Evolutionary conservation across 768 basidiomycete genomes (phyloP), one percentile per base, ranked within the genome.

Genomic region (Suillus spraguei): DNA sequence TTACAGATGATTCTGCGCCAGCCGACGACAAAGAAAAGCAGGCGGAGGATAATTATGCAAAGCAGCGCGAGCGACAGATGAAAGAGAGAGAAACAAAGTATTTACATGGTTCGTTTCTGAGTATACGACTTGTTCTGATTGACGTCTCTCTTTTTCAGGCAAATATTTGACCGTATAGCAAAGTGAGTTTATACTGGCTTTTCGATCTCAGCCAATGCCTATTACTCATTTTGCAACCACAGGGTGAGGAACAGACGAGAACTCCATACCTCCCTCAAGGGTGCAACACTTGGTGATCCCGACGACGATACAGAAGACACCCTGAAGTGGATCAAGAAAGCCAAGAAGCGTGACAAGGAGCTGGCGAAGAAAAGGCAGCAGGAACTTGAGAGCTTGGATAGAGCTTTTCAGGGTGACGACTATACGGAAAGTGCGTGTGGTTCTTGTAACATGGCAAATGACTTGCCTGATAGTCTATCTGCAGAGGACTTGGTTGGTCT

Each of bases 171-270:
- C 71, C 80, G 81, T 72, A 87, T 97, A 80, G 87, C 91, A 78
- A 95, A 94, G 94, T 95, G 79, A 93, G 93, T 91, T 50, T 53
- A 33, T 60, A 20, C 11, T 35, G 16, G 53, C 13, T 49, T 28
- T 20, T 33, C 11, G 17, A 32, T 44, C 61, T 54, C 64, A 64
- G 54, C 42, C 36, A 50, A 17, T 2, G 16, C 3, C 16, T 50
- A 63, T 65, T 70, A 76, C 83, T 83, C 78, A 84, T 78, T 54
- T 62, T 17, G 74, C 78, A 82, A 72, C 77, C 81, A 68, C 79
- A 95, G 92, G 87, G 91, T 95, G 79, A 90, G 91, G 80, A 99
- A 99, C 82, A 87, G 90, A 77, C 87, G 88, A 71, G 97, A 97
- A 77, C 89, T 99, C 72, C 88, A 93, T 81, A 83, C 92, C 69